Base-by-base conservation (phyloP, 202 grass and related monocot species). In the Miscanthus sacchariflorus region DNA sequence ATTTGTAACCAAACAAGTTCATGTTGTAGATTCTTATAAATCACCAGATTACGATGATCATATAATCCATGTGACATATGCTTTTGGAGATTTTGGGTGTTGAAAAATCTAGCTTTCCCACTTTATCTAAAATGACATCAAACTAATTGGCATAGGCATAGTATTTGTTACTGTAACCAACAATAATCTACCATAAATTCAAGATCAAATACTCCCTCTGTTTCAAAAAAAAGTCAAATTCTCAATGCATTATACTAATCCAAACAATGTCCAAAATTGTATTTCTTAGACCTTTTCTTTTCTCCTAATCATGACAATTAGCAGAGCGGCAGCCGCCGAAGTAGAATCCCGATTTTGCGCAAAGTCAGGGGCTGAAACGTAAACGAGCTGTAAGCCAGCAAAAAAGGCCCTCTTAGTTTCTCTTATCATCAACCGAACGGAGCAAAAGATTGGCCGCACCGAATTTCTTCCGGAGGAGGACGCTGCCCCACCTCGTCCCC, bases 381-480 rank as follows among this genome's bases (percentile, higher is more conserved):
- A 72, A 81, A 81, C 24, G 28, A 13, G n/a, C 5, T 7, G 0
- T 3, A 70, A 79, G 25, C 67, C 9, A 48, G 6, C 2, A 23
- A 66, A 67, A 4, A 38, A 30, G 28, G 28, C 28, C 28, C 28
- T 30, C 28, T 30, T 30, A 30, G 28, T 30, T 30, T 30, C 28
- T 30, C 28, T 30, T 30, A 30, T 30, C 28, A 30, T 30, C 28
- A 30, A 30, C 28, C 28, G 28, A 30, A 30, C 28, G 28, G 28
- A 30, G 28, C 35, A 36, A 79, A 63, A 56, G 80, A 72, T 43
- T 10, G 35, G 30, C 40, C 14, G 45, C 67, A 75, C 75, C 68
- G 68, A 74, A 81, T 76, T 88, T 17, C 76, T 64, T 64, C 59
- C n/a, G 59, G 59, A 64, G 83, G 83, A 81, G 3, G 76, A 65